Evolutionary conservation across 306 rosid genomes (phyloP).

Genomic region (Cucurbita ficifolia): DNA sequence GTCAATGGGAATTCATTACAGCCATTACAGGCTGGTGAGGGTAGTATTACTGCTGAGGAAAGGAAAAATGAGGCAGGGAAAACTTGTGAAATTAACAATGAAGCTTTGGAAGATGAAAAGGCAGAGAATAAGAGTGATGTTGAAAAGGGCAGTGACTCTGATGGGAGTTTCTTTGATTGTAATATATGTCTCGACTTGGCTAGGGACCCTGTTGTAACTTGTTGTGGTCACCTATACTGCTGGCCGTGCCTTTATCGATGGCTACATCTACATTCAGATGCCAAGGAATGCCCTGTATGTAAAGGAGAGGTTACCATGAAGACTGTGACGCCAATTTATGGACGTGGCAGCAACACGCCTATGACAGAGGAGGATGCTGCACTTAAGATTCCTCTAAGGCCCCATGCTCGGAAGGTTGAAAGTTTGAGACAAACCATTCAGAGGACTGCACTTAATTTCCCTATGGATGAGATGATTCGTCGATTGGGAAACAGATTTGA

Average conservation of each 20-base stretch:
- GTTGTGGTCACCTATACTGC: slow-evolving; percentile 94
- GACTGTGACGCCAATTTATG: slow-evolving; percentile 78
- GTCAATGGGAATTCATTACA: slow-evolving; percentile 24
- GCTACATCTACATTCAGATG: slow-evolving; percentile 75
- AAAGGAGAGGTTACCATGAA: slow-evolving; percentile 78
- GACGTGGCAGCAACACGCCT: slow-evolving; percentile 42
- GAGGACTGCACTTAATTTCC: slow-evolving; percentile 44
- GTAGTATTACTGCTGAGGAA: slow-evolving; percentile 67
- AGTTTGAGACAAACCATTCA: slow-evolving; percentile 76
- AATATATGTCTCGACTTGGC: slow-evolving; percentile 86
- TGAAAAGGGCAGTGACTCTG: slow-evolving; percentile 47
- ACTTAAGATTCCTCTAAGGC: slow-evolving; percentile 66
- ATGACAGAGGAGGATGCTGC: slow-evolving; percentile 50
- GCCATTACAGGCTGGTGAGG: slow-evolving; percentile 72
- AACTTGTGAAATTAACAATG: slow-evolving; percentile 55
- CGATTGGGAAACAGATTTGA: slow-evolving; percentile 74
- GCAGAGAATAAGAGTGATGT: slow-evolving; percentile 44
- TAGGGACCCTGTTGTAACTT: slow-evolving; percentile 86
- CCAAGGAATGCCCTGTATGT: slow-evolving; percentile 89
- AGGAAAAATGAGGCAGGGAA: slow-evolving; percentile 38
- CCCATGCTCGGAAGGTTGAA: slow-evolving; percentile 77
- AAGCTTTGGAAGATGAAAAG: slow-evolving; percentile 35
- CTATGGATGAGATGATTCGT: slow-evolving; percentile 81
- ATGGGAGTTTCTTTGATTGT: slow-evolving; percentile 88
- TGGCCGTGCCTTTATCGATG: slow-evolving; percentile 88